Evolutionary conservation across 2,329 filamentous ascomycete genomes (phyloP).

Genomic region (Tolypocladium inflatum): DNA sequence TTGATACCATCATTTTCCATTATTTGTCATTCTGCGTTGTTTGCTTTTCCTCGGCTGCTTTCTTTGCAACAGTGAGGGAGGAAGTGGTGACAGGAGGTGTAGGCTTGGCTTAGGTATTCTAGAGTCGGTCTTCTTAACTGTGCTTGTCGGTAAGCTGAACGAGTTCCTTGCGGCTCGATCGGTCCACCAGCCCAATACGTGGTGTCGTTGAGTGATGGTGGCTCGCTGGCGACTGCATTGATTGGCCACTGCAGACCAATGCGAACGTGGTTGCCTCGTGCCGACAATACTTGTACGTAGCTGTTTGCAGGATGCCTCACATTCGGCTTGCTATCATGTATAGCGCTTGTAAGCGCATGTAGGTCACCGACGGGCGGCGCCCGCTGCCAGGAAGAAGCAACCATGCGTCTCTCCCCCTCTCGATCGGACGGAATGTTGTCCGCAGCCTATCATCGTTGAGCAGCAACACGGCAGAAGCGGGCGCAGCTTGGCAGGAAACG

Average conservation of each 20-base stretch:
- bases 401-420: neutral
- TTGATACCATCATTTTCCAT: neutral
- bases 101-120: neutral
- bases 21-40: neutral
- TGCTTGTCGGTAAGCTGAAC: neutral
- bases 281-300: neutral
- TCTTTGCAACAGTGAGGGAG: neutral
- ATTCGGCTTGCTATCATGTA: neutral
- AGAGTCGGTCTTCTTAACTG: neutral
- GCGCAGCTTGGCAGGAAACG: neutral
- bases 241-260: neutral
- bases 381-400: neutral
- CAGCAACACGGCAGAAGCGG: neutral
- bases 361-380: neutral
- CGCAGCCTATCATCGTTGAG: neutral
- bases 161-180: neutral
- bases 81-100: neutral
- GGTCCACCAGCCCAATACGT: neutral
- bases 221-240: neutral
- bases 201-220: neutral
- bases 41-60: neutral
- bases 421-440: neutral
- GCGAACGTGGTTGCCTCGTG: neutral
- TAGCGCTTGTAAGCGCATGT: neutral
- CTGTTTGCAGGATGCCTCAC: neutral